Conservation (phyloP, 2,329 filamentous ascomycete genomes). For the Nothopassalora personata region DNA sequence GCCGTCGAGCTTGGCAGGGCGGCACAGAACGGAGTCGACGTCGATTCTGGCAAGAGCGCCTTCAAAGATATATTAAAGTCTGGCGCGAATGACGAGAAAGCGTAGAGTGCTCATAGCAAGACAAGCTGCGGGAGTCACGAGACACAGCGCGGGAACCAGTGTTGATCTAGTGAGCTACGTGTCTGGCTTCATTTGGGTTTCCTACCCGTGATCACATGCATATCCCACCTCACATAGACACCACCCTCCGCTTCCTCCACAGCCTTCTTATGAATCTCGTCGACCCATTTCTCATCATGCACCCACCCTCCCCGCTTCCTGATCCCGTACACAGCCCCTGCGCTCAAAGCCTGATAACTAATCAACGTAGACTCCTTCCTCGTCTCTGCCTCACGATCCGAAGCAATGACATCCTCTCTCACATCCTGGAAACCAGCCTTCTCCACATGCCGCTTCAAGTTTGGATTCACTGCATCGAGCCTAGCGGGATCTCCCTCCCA, state of each 20-base stretch:
- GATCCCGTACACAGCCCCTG: neutral
- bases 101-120: too few relatives aligned
- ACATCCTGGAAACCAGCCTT: slow-evolving; percentile 10
- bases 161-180: neutral
- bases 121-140: too few relatives aligned
- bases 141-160: too few relatives aligned
- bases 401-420: slow-evolving; percentile 12
- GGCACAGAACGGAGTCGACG: too few relatives aligned
- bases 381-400: slow-evolving; percentile 15
- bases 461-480: neutral
- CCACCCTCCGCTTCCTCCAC: slow-evolving; percentile 7
- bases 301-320: neutral
- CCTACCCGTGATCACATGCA: slow-evolving; percentile 12
- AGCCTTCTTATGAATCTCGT: slow-evolving; percentile 6
- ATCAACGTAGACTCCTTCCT: slow-evolving; percentile 2
- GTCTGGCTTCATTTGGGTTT: neutral
- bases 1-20: too few relatives aligned
- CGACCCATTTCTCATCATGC: neutral
- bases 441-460: neutral
- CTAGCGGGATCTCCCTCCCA: neutral
- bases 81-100: too few relatives aligned
- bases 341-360: slow-evolving; percentile 2
- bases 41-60: too few relatives aligned
- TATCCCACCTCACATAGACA: slow-evolving; percentile 11
- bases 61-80: too few relatives aligned